Evolutionary conservation across 306 rosid genomes (phyloP), one percentile per base, ranked within the genome.

Genomic region (Sicyos edulis): DNA sequence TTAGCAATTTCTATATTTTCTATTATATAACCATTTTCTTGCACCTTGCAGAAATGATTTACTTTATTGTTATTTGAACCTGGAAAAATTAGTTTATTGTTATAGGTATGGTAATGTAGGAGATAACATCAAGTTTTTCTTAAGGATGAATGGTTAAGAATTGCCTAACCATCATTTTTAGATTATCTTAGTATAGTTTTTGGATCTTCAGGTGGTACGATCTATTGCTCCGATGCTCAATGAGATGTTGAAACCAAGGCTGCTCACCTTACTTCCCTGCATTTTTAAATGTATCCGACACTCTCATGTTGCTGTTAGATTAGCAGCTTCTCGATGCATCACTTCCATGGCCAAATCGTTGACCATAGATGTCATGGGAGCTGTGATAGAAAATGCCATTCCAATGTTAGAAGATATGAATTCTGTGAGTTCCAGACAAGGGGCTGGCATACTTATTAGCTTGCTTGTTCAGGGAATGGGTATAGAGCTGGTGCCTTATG

Each of bases 391-490:
- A 82, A 87, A 86, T 77, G 90, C 92, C 77, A 86, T 91, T 76
- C 93, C 96, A 45, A 88, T 93, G 97, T 85, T 93, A 76, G 97
- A 84, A 74, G 95, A 93, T 85, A 82, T 78, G 75, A 83, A 87
- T 47, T 91, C 91, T 55, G 95, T 87, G 57, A 84, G 85, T 82
- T 89, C 99, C 62, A 86, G 99, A 72, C 99, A 93, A 84, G 99
- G 99, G 63, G 90, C 97, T 54, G 96, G 97, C 84, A 86, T 91
- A 95, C 90, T 93, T 65, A 83, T 93, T 83, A 93, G 89, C 78
- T 86, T 93, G 83, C 96, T 93, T 83, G 99, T 93, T 81, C 95
- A 87, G 84, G 97, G 95, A 22, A 80, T 93, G 79, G 93, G 96
- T 81, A 89, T 72, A 17, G 97, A 93, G 80, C 81, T 93, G 76